Evolutionary conservation across 768 basidiomycete species (phyloP), one percentile per base, ranked within the genome.

Genomic region (Mycena venus): DNA sequence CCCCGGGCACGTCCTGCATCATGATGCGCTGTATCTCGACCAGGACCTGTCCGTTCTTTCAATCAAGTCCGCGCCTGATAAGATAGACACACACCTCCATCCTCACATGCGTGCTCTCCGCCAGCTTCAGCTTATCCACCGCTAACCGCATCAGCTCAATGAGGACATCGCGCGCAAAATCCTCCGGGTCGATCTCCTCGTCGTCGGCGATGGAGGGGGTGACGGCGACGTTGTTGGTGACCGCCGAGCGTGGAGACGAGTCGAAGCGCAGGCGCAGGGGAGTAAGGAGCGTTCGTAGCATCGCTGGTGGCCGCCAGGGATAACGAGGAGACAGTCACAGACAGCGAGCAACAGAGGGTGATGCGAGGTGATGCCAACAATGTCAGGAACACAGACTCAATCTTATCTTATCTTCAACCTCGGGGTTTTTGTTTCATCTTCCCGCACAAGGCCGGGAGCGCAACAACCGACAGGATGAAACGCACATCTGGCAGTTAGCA

Each of bases 121-220:
- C 88, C 19, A 84, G 78, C 83, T 95, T 96, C 66, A 96, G 83
- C 67, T 89, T 89, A 76, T 94, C 94, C 25, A 96, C 88, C 0
- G 91, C 84, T 70, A 89, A 91, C 36, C 91, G 86, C 90, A 96
- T 93, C 34, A 93, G 83, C 80, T 93, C 90, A 29, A 94, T 85
- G 47, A 94, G 85, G 25, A 93, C 93, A 80, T 94, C 93, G 72
- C 92, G 84, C 12, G 92, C 93, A 80, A 94, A 93, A 79, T 94
- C 91, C 79, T 94, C 93, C 15, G 93, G 91, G 17, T 85, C 83
- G 58, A 87, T 80, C 42, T 86, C 87, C 32, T 87, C 85, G 65
- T 87, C 78, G 31, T 77, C 78, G 49, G 73, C 63, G 34, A 73
- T 64, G 34, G 77, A 72, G 40, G 80, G 60, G 27, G 78, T 65